phyloP scores from a whole-genome alignment of 2,329 filamentous ascomycete species.

The Calonectria crousiana region DNA sequence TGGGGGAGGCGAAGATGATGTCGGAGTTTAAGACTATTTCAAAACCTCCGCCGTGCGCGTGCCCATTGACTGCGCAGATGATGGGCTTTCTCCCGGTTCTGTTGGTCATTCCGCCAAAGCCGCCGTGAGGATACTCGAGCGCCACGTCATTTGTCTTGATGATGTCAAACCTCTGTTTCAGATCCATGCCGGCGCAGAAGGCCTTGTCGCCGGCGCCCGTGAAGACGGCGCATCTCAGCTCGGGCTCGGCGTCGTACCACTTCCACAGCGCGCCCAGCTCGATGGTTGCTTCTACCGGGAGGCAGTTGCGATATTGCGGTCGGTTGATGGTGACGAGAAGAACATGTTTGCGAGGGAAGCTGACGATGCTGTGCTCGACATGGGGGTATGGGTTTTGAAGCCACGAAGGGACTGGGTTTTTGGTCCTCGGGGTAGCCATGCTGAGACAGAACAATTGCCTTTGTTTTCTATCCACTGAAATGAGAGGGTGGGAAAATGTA shows the following conservation, averaged over 20 bases:
- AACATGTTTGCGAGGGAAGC: slow-evolving; percentile 56
- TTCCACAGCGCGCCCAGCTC: slow-evolving; percentile 60
- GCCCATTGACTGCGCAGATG: slow-evolving; percentile 47
- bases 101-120: slow-evolving; percentile 51
- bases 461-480: neutral
- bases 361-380: slow-evolving; percentile 48
- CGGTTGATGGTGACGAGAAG: slow-evolving; percentile 60
- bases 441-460: neutral
- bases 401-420: slow-evolving; percentile 49
- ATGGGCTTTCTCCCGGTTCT: slow-evolving; percentile 50
- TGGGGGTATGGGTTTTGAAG: slow-evolving; percentile 49
- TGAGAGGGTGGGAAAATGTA: neutral
- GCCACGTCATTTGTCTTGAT: slow-evolving; percentile 45
- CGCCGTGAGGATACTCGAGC: slow-evolving; percentile 41
- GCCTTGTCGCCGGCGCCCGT: slow-evolving; percentile 63
- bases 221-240: slow-evolving; percentile 62
- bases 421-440: slow-evolving; percentile 41
- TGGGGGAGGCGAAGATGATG: slow-evolving; percentile 66
- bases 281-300: slow-evolving; percentile 50
- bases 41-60: slow-evolving; percentile 49
- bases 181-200: slow-evolving; percentile 66
- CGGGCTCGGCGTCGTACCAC: slow-evolving; percentile 63
- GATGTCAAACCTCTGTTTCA: slow-evolving; percentile 59
- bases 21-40: slow-evolving; percentile 60
- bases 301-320: slow-evolving; percentile 55